These are phyloP conservation scores for Beta lomatogona DNA, from an alignment of 179 eudicot species.

Conservation along the genomic window DNA sequence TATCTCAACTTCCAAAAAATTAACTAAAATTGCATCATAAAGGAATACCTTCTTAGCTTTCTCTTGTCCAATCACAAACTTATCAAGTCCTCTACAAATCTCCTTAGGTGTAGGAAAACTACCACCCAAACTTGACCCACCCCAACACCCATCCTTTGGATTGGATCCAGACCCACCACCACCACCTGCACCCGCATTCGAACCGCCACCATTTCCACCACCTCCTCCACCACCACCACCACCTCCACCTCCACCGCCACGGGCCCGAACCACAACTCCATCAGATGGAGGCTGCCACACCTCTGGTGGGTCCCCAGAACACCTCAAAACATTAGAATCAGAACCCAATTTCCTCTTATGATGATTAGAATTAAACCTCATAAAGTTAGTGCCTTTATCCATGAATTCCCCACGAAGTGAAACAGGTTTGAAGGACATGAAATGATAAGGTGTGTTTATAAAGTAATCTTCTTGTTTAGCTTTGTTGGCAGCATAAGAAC, in stretches of 20 bases:
- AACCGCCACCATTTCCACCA: slow-evolving; percentile 43
- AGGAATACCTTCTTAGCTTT: slow-evolving; percentile 85
- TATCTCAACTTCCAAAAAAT: not conserved
- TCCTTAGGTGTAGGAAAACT: slow-evolving; percentile 92
- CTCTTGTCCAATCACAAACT: slow-evolving; percentile 98
- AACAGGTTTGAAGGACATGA: slow-evolving; percentile 56
- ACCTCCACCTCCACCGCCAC: slow-evolving; percentile 32
- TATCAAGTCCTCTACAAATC: slow-evolving; percentile 96
- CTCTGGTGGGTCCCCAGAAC: slow-evolving; percentile 91
- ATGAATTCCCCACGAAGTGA: slow-evolving; percentile 56
- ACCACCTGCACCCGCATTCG: slow-evolving; percentile 46
- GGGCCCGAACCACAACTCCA: slow-evolving; percentile 56
- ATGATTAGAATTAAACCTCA: slow-evolving; percentile 29
- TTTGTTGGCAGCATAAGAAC: slow-evolving; percentile 38
- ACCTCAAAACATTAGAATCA: slow-evolving; percentile 44
- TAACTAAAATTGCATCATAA: not conserved
- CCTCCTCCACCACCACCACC: slow-evolving; percentile 43
- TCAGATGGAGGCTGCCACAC: slow-evolving; percentile 92
- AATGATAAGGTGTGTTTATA: slow-evolving; percentile 43
- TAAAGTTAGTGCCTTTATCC: slow-evolving; percentile 34
- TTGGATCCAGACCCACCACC: slow-evolving; percentile 59
- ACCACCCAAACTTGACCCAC: slow-evolving; percentile 83
- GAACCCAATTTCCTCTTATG: slow-evolving; percentile 37
- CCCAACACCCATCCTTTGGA: slow-evolving; percentile 77
- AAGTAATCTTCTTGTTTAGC: slow-evolving; percentile 44